These are phyloP conservation scores for Chrysophaeum taylorii DNA, from an alignment of 352 stramenopile genomes.

Conservation along the genomic window DNA sequence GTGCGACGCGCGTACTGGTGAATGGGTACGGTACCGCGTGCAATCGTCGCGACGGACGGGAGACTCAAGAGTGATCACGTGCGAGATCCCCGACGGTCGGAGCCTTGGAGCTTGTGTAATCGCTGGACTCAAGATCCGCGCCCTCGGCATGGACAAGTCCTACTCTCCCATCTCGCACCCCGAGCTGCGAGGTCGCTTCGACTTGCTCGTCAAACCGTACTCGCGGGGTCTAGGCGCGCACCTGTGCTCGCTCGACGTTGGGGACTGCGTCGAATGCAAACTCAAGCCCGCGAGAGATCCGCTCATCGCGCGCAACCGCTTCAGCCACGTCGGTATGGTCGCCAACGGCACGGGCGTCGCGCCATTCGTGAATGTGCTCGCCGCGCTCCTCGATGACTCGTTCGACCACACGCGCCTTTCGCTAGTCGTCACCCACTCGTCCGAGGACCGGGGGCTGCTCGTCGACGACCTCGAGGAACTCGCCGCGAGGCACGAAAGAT, in stretches of 20 bases:
- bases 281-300: slow-evolving; percentile 23
- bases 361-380: slow-evolving; percentile 27
- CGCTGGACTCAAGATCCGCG: too few species aligned
- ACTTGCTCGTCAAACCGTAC: slow-evolving; percentile 35
- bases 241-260: slow-evolving; percentile 23
- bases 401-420: not conserved
- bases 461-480: not conserved
- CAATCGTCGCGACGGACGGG: too few species aligned
- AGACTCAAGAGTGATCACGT: too few species aligned
- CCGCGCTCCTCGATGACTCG: not conserved
- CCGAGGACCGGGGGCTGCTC: not conserved
- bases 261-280: slow-evolving; percentile 17
- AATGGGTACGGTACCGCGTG: too few species aligned
- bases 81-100: too few species aligned
- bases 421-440: not conserved
- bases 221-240: slow-evolving; percentile 27
- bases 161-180: slow-evolving; percentile 33
- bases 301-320: slow-evolving; percentile 16
- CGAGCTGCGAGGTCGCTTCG: slow-evolving; percentile 14
- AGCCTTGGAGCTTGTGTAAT: too few species aligned
- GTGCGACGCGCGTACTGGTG: too few species aligned
- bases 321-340: slow-evolving; percentile 27
- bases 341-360: slow-evolving; percentile 34
- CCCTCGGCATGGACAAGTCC: slow-evolving; percentile 28
- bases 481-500: too few species aligned